Conservation (phyloP, 352 stramenopile species). For the Blastocystis sp. region DNA sequence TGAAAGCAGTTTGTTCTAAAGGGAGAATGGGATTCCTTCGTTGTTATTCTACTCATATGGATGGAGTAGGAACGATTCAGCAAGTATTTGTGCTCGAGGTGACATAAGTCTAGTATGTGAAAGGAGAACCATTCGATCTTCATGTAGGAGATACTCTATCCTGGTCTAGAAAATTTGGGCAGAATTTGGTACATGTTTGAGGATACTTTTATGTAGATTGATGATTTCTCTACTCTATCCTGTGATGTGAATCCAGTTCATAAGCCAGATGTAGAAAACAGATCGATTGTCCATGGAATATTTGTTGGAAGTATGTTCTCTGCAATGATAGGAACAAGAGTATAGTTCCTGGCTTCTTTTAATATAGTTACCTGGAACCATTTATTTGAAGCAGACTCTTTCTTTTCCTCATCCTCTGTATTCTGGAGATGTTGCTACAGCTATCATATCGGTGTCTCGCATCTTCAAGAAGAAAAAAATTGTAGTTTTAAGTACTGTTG, state of each 20-base stretch:
- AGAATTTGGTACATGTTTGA: not conserved
- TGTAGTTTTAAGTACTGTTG: not conserved
- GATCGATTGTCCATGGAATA: conserved; percentile 24
- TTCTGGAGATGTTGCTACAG: not conserved
- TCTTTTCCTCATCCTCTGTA: not conserved
- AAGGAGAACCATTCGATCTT: not conserved
- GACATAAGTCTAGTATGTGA: not conserved
- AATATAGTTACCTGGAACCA: not conserved
- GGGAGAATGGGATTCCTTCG: not conserved
- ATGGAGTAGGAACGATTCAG: not conserved
- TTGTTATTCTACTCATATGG: not conserved
- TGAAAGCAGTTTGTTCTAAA: too few species aligned
- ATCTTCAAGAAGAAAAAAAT: not conserved
- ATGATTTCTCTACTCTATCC: not conserved
- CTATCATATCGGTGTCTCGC: not conserved
- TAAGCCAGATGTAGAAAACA: not conserved
- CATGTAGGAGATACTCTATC: not conserved
- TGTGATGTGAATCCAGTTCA: conserved; percentile 14
- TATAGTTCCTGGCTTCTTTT: not conserved
- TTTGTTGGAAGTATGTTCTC: conserved; percentile 29
- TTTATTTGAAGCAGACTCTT: conserved; percentile 28
- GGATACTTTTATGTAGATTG: not conserved
- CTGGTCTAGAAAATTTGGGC: not conserved
- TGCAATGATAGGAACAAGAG: conserved; percentile 14
- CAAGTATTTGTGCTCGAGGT: not conserved